Evolutionary conservation across 2,329 filamentous ascomycete genomes (phyloP).

Genomic region (Pyricularia sp.): DNA sequence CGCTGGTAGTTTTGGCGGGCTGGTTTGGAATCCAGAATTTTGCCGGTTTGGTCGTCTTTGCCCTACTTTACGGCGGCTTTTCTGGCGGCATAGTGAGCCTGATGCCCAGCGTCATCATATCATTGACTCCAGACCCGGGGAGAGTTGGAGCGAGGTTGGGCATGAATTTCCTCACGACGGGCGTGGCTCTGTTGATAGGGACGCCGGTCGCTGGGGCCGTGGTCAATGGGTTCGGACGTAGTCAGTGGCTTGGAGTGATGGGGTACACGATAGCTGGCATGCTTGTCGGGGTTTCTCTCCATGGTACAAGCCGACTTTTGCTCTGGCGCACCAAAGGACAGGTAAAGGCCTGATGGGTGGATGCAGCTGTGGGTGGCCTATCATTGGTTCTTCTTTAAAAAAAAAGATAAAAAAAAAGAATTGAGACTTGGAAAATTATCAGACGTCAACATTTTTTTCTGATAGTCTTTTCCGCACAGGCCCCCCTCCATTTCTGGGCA

Average conservation of each 20-base stretch:
- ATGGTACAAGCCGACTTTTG: not conserved
- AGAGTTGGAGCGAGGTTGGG: conserved; percentile 30
- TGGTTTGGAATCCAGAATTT: conserved; percentile 22
- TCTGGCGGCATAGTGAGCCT: conserved; percentile 26
- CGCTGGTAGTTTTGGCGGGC: conserved; percentile 26
- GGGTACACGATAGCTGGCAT: conserved; percentile 51
- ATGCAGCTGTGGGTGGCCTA: not conserved
- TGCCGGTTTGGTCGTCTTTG: conserved; percentile 20
- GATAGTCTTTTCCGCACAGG: not conserved
- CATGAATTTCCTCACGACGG: conserved; percentile 24
- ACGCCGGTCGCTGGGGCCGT: conserved; percentile 42
- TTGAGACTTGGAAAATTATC: not conserved
- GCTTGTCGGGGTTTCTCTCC: conserved; percentile 40
- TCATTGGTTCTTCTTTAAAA: not conserved
- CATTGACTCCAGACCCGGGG: conserved; percentile 24
- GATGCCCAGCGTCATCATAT: conserved; percentile 28
- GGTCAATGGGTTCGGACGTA: conserved; percentile 18
- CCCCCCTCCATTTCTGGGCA: not conserved
- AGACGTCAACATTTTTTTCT: not conserved
- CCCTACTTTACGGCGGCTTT: conserved; percentile 21
- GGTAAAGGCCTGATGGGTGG: not conserved
- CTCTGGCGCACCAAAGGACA: not conserved
- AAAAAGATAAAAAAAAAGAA: too few relatives aligned
- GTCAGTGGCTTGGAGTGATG: conserved; percentile 22
- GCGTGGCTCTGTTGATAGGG: conserved; percentile 41